A percentile compares a stretch with the other conserved stretches of the same genome.
Conservation (phyloP, 306 rosid species). For the Castanospermum australe region DNA sequence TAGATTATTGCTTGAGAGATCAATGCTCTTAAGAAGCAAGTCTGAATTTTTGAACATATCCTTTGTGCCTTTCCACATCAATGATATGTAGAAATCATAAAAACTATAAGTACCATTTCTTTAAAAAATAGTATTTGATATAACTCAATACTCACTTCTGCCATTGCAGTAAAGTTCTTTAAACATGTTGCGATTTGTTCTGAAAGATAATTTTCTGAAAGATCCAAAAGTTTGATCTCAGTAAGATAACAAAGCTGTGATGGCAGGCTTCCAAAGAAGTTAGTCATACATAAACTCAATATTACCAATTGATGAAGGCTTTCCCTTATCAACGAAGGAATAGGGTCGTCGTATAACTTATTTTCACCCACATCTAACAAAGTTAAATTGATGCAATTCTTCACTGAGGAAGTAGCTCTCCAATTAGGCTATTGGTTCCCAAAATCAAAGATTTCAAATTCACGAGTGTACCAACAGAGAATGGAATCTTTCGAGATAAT, state of each 20-base stretch:
- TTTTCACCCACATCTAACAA: background rate
- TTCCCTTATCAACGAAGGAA: background rate
- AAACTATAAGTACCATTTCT: fast-evolving
- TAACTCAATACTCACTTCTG: background rate
- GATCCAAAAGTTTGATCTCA: background rate
- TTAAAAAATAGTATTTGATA: fast-evolving
- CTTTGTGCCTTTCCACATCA: slow-evolving; percentile 9
- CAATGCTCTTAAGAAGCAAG: background rate
- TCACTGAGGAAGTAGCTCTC: too few relatives aligned
- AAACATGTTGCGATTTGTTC: background rate
- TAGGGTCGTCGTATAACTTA: background rate
- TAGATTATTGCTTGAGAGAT: too few relatives aligned
- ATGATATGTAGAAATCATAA: background rate
- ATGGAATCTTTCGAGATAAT: background rate
- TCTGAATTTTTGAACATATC: background rate
- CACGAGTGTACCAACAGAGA: too few relatives aligned
- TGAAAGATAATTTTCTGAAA: background rate
- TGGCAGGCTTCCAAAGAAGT: background rate
- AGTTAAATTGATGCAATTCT: background rate
- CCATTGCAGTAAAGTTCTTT: background rate
- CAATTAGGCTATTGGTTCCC: too few relatives aligned
- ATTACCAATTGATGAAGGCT: background rate
- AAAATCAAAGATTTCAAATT: too few relatives aligned
- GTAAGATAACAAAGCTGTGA: background rate
- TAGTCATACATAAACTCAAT: background rate